Percentiles rank a stretch among this genome's conserved stretches.
Evolutionary conservation across 352 stramenopile genomes (phyloP).

Genomic region (Globisporangium middletonii): DNA sequence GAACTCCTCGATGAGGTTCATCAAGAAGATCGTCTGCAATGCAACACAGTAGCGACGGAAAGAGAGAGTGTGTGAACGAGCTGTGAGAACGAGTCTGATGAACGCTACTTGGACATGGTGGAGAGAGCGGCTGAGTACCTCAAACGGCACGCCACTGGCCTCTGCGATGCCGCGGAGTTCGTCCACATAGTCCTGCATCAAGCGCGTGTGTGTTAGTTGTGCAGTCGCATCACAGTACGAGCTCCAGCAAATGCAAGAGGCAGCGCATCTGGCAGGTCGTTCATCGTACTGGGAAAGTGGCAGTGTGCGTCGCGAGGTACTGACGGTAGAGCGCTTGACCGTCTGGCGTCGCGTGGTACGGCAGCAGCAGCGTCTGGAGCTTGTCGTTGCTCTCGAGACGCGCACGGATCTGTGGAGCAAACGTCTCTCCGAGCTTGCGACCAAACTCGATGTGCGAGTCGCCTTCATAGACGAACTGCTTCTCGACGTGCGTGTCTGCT

Average conservation of each 20-base stretch:
- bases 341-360: slow-evolving; percentile 33
- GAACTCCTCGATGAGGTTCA: slow-evolving; percentile 76
- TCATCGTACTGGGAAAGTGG: slow-evolving; percentile 41
- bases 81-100: too few species aligned
- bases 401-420: slow-evolving; percentile 39
- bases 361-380: slow-evolving; percentile 53
- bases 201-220: neutral
- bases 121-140: slow-evolving; percentile 10
- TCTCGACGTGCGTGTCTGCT: slow-evolving; percentile 20
- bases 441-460: slow-evolving; percentile 65
- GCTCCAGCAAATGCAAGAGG: neutral
- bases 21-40: slow-evolving; percentile 48
- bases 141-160: slow-evolving; percentile 49
- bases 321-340: slow-evolving; percentile 32
- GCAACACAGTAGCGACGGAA: neutral
- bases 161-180: slow-evolving; percentile 57
- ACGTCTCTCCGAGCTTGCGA: slow-evolving; percentile 34
- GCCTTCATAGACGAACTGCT: slow-evolving; percentile 49
- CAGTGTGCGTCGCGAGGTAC: slow-evolving; percentile 41
- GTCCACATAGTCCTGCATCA: slow-evolving; percentile 52
- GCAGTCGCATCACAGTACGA: neutral
- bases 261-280: neutral
- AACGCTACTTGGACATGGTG: neutral
- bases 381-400: slow-evolving; percentile 37
- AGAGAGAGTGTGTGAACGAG: neutral